A percentile compares a stretch with the other conserved stretches of the same genome.
phyloP scores from a whole-genome alignment of 2,329 filamentous ascomycete species.

The Xylaria sp. region DNA sequence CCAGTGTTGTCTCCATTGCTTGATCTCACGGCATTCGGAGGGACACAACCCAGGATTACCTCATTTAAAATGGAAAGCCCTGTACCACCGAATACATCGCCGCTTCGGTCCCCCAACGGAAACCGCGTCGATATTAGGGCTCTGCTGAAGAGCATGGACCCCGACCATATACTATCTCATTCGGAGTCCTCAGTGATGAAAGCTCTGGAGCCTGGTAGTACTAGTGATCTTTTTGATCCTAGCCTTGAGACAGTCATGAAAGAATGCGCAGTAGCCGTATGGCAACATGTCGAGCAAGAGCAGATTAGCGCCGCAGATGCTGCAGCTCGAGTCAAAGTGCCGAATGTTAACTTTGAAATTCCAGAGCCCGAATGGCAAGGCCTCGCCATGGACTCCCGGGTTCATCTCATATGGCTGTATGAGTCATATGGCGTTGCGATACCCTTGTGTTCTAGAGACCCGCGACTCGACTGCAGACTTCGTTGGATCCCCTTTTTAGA shows the following conservation, averaged over 20 bases:
- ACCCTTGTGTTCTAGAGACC: constrained; percentile 26
- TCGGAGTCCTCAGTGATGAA: background rate
- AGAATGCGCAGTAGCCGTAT: constrained; percentile 20
- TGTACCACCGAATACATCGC: constrained; percentile 30
- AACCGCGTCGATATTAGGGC: constrained; percentile 19
- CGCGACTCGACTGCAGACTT: constrained; percentile 30
- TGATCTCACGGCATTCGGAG: constrained; percentile 19
- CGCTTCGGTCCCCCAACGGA: constrained; percentile 2
- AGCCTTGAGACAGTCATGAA: constrained; percentile 26
- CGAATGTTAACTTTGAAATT: constrained; percentile 39
- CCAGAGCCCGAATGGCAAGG: constrained; percentile 34
- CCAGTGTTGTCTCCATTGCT: constrained; percentile 19
- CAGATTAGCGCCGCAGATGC: constrained; percentile 36
- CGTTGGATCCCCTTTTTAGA: constrained; percentile 38
- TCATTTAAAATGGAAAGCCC: constrained; percentile 38
- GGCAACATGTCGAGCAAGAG: constrained; percentile 38
- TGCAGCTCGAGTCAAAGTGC: constrained; percentile 37
- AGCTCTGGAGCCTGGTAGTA: background rate
- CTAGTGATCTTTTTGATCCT: constrained; percentile 22
- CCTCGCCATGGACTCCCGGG: constrained; percentile 15
- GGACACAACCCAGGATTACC: constrained; percentile 14
- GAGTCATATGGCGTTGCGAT: constrained; percentile 12
- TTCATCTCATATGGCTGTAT: constrained; percentile 32
- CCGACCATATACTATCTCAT: constrained; percentile 25
- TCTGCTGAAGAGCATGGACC: constrained; percentile 27